A percentile compares a stretch with the other conserved stretches of the same genome.
phyloP scores from a whole-genome alignment of 352 stramenopile species.

The Pythium sukuiense region DNA sequence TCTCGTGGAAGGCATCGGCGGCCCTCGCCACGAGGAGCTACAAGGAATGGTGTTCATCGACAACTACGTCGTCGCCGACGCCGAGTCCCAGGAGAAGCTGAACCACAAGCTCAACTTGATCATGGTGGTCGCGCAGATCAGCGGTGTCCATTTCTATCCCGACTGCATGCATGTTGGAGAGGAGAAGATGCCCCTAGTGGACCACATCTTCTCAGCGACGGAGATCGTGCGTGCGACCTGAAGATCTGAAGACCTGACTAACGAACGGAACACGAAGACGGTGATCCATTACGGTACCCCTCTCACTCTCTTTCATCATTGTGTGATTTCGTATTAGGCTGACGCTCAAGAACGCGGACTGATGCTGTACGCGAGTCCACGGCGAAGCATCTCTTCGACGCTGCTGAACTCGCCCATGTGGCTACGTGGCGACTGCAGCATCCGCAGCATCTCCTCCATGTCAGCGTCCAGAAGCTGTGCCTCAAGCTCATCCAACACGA shows the following conservation, averaged over 20 bases:
- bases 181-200: not conserved
- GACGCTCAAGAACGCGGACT: not conserved
- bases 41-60: conserved; percentile 2
- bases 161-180: not conserved
- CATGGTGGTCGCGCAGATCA: not conserved
- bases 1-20: not conserved
- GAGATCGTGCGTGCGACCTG: not conserved
- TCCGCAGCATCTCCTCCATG: conserved; percentile 65
- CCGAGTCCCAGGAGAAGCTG: not conserved
- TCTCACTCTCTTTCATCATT: not conserved
- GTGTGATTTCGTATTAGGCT: not conserved
- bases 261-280: not conserved
- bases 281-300: too few relatives aligned
- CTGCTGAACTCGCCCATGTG: conserved; percentile 32
- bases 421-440: conserved; percentile 62
- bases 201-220: not conserved
- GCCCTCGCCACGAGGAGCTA: not conserved
- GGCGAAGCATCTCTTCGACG: conserved; percentile 17
- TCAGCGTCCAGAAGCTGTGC: conserved; percentile 49
- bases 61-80: not conserved
- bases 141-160: not conserved
- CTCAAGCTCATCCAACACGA: conserved; percentile 75
- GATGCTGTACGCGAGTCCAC: conserved; percentile 18
- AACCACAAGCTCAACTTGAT: not conserved
- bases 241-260: not conserved